These are phyloP conservation scores for Cyphellophora attinorum DNA, from an alignment of 2,329 filamentous ascomycete species.

Conservation along the genomic window DNA sequence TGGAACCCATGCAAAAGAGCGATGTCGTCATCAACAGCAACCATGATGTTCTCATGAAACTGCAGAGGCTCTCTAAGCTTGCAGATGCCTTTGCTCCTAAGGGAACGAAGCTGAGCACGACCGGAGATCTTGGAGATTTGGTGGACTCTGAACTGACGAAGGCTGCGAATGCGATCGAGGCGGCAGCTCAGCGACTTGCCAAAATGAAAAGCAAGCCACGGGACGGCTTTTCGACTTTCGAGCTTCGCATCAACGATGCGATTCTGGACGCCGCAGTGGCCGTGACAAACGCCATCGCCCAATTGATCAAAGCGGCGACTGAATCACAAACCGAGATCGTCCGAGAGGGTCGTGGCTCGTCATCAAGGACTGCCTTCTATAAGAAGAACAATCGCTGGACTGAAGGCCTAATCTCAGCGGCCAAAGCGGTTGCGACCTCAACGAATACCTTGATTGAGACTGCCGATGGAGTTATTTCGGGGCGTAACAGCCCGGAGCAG, in stretches of 20 bases:
- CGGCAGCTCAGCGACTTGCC: slow-evolving; percentile 76
- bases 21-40: slow-evolving; percentile 97
- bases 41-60: slow-evolving; percentile 86
- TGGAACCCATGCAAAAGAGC: slow-evolving; percentile 86
- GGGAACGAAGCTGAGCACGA: slow-evolving; percentile 66
- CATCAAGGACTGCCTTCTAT: slow-evolving; percentile 89
- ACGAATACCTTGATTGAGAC: slow-evolving; percentile 98
- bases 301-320: slow-evolving; percentile 90
- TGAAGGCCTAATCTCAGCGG: slow-evolving; percentile 90
- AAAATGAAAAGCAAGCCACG: slow-evolving; percentile 95
- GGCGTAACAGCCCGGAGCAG: slow-evolving; percentile 88
- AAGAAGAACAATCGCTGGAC: slow-evolving; percentile 99
- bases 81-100: slow-evolving; percentile 87
- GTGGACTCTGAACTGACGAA: slow-evolving; percentile 88
- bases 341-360: slow-evolving; percentile 76
- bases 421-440: slow-evolving; percentile 86
- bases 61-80: slow-evolving; percentile 87
- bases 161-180: slow-evolving; percentile 89
- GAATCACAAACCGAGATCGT: slow-evolving; percentile 94
- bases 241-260: slow-evolving; percentile 88
- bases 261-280: slow-evolving; percentile 89
- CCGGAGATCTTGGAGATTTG: slow-evolving; percentile 72
- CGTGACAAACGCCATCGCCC: slow-evolving; percentile 86
- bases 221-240: slow-evolving; percentile 90
- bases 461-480: slow-evolving; percentile 86